Base-by-base conservation (phyloP, 257 asterid genomes). In the Buddleja alternifolia region DNA sequence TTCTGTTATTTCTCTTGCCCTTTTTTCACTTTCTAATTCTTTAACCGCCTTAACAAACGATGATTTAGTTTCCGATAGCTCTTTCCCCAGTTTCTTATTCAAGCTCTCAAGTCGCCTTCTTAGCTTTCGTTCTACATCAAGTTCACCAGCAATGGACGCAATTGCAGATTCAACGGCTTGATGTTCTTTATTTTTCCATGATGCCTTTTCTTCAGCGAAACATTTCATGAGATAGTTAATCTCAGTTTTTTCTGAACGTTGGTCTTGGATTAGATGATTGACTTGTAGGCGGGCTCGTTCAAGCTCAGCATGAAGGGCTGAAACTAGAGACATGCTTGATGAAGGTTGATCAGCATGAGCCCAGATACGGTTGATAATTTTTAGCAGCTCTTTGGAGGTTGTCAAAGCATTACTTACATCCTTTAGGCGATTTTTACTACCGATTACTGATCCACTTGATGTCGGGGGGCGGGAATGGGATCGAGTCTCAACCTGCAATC, bases 221-320 rank as follows among this genome's bases (percentile, higher is more conserved):
- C 87, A 80, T 72, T 93, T 90, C 71, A 88, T 76, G 71, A 93
- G 84, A 60, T 86, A 82, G 77, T 61, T 81, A n/a, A 86, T 66
- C 71, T 88, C 97, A 11, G 73, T 76, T 62, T 82, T 87, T 46
- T 85, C 92, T 0, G 84, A 69, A 3, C 82, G 82, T 40, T 85
- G 91, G 56, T 90, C 98, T 53, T 85, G 98, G 82, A 93, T 81
- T 8, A 88, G 80, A 63, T 88, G 95, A 60, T 93, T 90, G 16
- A 88, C 94, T 72, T 84, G 96, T 15, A 90, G 75, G 19, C 96
- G 96, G 19, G 96, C 97, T 61, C 99, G 77, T 82, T 93, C 99
- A 12, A 93, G 96, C 89, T 93, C 99, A 2, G 94, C 79, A 63
- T 90, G 95, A 55, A 93, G 92, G 14, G 99, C 98, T 1, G 98